Percentiles rank a stretch among this genome's conserved stretches.
These are phyloP conservation scores for Blastomyces gilchristii DNA, from an alignment of 2,329 filamentous ascomycete species.

Conservation along the genomic window DNA sequence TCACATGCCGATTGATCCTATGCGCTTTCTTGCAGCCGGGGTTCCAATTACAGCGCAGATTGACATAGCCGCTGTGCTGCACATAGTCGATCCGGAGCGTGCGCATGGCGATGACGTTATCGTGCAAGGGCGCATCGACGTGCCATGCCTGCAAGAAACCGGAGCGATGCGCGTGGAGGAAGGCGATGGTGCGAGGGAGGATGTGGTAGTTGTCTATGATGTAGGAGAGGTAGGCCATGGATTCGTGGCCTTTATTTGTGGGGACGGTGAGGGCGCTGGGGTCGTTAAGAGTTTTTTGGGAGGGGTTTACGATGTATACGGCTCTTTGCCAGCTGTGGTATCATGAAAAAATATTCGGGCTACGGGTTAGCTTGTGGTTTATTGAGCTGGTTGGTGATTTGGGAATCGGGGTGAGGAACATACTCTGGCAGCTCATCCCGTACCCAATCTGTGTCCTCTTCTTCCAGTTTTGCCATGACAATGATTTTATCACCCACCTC, in stretches of 20 bases:
- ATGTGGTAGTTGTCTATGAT: conserved; percentile 42
- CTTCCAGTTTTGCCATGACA: conserved; percentile 36
- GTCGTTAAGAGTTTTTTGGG: conserved; percentile 14
- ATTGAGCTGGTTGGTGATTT: conserved; percentile 2
- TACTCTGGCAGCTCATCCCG: conserved; percentile 37
- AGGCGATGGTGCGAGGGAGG: conserved; percentile 38
- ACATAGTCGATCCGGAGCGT: conserved; percentile 39
- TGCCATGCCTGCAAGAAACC: conserved; percentile 37
- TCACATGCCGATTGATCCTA: conserved; percentile 19
- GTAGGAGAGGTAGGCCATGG: conserved; percentile 45
- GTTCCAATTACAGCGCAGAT: conserved; percentile 45
- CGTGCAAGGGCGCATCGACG: conserved; percentile 40
- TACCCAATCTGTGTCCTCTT: conserved; percentile 39
- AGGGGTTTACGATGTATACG: conserved; percentile 37
- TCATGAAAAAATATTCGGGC: too few species aligned
- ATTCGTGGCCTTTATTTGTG: conserved; percentile 43
- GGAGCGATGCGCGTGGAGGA: conserved; percentile 34
- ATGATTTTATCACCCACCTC: conserved; percentile 30
- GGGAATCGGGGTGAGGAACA: conserved; percentile 11
- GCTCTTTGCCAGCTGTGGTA: conserved; percentile 35
- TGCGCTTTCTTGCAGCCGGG: conserved; percentile 38
- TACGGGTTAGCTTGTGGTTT: neutral
- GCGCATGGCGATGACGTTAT: conserved; percentile 38
- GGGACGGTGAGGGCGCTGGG: conserved; percentile 16
- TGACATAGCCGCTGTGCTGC: conserved; percentile 42